Conservation (phyloP, 83 land plant genomes). For the Picea engelmannii region DNA sequence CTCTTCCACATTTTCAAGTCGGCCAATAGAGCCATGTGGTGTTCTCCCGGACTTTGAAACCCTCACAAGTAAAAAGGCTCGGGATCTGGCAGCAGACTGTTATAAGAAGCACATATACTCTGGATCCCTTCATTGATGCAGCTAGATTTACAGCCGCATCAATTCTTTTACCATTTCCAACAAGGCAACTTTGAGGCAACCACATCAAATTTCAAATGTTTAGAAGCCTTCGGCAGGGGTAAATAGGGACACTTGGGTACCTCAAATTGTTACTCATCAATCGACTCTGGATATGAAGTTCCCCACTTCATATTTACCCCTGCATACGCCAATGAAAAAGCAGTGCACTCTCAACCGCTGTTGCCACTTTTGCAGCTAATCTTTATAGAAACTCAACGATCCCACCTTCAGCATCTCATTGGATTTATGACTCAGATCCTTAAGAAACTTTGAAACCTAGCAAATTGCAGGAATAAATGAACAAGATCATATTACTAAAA, state of each 20-base stretch:
- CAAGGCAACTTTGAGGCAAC: conserved; percentile 59
- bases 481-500: too few relatives aligned
- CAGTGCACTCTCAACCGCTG: conserved; percentile 17
- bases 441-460: conserved; percentile 12
- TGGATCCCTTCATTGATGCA: conserved; percentile 20
- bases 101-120: conserved; percentile 42
- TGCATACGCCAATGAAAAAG: conserved; percentile 44
- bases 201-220: conserved; percentile 33
- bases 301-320: conserved; percentile 52
- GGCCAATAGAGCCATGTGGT: conserved; percentile 44
- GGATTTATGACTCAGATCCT: neutral
- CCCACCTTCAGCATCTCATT: conserved; percentile 33
- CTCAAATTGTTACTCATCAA: conserved; percentile 57
- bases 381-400: conserved; percentile 45
- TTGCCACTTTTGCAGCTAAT: conserved; percentile 46
- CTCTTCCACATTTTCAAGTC: conserved; percentile 24
- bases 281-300: conserved; percentile 53
- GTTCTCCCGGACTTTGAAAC: conserved; percentile 22
- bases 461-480: too few relatives aligned
- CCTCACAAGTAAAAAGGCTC: conserved; percentile 48
- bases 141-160: conserved; percentile 57
- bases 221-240: conserved; percentile 29
- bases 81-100: conserved; percentile 43
- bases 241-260: conserved; percentile 52
- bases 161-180: conserved; percentile 18